Evolutionary conservation across 371 early-diverging fungal genomes (phyloP).

Genomic region (Mortierella sp.): DNA sequence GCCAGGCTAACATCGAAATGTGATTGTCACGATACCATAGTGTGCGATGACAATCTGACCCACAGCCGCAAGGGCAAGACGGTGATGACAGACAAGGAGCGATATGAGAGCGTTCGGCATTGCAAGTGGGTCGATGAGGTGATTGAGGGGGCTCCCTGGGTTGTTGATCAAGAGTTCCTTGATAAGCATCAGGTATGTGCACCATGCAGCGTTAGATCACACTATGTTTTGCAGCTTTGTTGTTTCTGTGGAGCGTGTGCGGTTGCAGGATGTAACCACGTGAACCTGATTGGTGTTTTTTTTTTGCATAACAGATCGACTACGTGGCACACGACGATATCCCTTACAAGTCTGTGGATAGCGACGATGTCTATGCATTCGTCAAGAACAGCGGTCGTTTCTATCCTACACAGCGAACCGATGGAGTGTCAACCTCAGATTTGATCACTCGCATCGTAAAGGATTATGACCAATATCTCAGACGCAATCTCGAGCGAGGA

Average conservation of each 20-base stretch:
- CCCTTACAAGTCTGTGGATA: slow-evolving; percentile 85
- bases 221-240: background rate
- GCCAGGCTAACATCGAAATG: no score
- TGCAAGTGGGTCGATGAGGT: slow-evolving; percentile 98
- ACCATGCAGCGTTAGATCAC: no score
- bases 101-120: slow-evolving; percentile 91
- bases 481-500: slow-evolving; percentile 94
- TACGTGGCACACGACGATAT: slow-evolving; percentile 99
- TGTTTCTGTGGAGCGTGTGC: background rate
- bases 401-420: slow-evolving; percentile 92
- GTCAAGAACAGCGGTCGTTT: slow-evolving; percentile 92
- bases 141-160: slow-evolving; percentile 91
- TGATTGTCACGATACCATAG: slow-evolving; percentile 46
- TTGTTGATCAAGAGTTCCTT: slow-evolving; percentile 88
- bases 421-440: slow-evolving; percentile 95
- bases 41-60: slow-evolving; percentile 87
- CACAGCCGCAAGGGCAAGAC: slow-evolving; percentile 92
- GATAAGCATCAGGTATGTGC: slow-evolving; percentile 75
- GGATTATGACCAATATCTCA: slow-evolving; percentile 94
- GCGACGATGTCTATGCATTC: slow-evolving; percentile 94
- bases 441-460: slow-evolving; percentile 95
- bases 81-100: slow-evolving; percentile 89
- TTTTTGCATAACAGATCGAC: slow-evolving; percentile 73
- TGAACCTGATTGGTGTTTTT: background rate
- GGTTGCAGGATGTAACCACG: background rate